These are phyloP conservation scores for Eimeria praecox DNA, from an alignment of 169 alveolate species.

Conservation along the genomic window DNA sequence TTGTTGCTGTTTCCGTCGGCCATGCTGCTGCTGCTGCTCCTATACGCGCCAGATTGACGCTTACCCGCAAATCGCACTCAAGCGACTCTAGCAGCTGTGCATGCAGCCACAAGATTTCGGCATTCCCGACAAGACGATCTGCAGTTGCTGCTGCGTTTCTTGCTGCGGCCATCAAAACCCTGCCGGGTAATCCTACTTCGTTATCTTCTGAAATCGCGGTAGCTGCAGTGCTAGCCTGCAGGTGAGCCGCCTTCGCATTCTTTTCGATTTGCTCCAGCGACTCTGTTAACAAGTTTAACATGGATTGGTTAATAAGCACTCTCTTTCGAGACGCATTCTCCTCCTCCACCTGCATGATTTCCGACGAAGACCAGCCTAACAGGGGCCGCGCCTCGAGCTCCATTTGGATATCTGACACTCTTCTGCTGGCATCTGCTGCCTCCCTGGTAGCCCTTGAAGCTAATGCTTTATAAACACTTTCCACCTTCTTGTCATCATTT, in stretches of 20 bases:
- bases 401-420: background rate
- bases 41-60: background rate
- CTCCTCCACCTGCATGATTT: background rate
- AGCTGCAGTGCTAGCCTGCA: background rate
- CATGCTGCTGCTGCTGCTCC: background rate
- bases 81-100: constrained; percentile 1
- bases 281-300: background rate
- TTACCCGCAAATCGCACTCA: background rate
- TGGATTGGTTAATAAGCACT: background rate
- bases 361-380: background rate
- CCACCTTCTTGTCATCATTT: background rate
- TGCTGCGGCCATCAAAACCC: constrained; percentile 12
- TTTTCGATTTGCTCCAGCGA: background rate
- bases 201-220: background rate
- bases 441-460: constrained; percentile 14
- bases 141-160: background rate
- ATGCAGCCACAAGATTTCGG: constrained; percentile 26
- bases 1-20: background rate
- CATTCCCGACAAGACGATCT: background rate
- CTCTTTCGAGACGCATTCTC: background rate
- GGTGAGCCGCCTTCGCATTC: background rate
- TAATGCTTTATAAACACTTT: background rate
- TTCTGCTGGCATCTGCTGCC: constrained; percentile 6
- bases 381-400: constrained; percentile 2
- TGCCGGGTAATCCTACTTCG: background rate